phyloP scores from a whole-genome alignment of 345 rosid genomes.

The Eucalyptus paniculata region DNA sequence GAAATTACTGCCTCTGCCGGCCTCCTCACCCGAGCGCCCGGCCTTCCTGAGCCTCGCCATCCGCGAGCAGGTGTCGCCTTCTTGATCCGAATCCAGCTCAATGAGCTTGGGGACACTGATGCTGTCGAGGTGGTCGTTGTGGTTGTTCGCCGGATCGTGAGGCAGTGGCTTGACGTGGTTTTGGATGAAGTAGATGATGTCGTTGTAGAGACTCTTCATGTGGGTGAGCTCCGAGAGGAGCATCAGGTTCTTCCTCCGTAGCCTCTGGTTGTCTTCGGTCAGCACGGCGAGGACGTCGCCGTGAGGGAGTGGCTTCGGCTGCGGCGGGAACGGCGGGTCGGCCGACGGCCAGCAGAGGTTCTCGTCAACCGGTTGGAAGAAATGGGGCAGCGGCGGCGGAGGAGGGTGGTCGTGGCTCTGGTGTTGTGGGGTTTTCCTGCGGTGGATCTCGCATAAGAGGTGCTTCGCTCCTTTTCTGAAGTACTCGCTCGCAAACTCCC shows the following conservation, averaged over 20 bases:
- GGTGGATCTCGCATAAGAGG: conserved; percentile 40
- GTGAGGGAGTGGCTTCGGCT: neutral
- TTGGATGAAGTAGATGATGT: conserved; percentile 51
- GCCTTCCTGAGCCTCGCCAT: neutral
- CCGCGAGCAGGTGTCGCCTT: neutral
- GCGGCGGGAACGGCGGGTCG: neutral
- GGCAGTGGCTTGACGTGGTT: conserved; percentile 33
- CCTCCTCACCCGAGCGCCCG: conserved; percentile 1
- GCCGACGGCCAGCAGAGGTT: neutral
- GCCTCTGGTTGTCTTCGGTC: conserved; percentile 39
- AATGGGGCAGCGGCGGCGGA: neutral
- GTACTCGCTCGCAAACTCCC: conserved; percentile 58
- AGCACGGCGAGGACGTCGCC: conserved; percentile 17
- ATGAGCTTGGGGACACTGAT: neutral
- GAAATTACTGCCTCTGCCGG: neutral
- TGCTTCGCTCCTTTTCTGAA: conserved; percentile 51
- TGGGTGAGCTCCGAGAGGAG: conserved; percentile 44
- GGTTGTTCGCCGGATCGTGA: neutral
- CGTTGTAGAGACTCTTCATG: conserved; percentile 54
- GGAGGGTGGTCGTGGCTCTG: conserved; percentile 2
- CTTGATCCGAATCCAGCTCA: neutral
- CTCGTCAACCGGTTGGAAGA: neutral
- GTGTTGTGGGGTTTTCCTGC: conserved; percentile 30
- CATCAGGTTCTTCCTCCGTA: conserved; percentile 32
- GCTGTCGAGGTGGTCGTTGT: neutral